A percentile compares a stretch with the other conserved stretches of the same genome.
phyloP scores from a whole-genome alignment of 352 stramenopile species.

The Globisporangium takayamanum region DNA sequence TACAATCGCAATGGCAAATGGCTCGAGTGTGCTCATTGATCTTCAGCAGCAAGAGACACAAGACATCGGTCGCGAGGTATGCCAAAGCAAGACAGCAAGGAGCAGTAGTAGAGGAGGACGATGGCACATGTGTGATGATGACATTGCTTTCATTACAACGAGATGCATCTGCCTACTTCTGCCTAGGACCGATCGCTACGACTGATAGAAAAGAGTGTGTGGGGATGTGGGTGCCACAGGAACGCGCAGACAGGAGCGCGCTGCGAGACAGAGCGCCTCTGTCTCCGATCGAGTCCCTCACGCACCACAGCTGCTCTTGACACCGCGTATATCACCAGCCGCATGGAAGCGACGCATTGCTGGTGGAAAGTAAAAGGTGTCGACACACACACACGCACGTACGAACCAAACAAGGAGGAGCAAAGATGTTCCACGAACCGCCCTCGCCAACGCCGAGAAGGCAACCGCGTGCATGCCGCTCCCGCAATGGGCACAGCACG shows the following conservation, averaged over 20 bases:
- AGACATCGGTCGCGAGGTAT: background rate
- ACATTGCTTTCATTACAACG: background rate
- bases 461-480: slow-evolving; percentile 22
- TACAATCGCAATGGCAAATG: too few species aligned
- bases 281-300: slow-evolving; percentile 22
- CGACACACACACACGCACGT: slow-evolving; percentile 12
- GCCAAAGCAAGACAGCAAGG: background rate
- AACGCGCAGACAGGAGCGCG: slow-evolving; percentile 11
- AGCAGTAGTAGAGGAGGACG: background rate
- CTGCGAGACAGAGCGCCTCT: slow-evolving; percentile 9
- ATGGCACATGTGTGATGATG: background rate
- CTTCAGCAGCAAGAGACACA: background rate
- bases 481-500: slow-evolving; percentile 42
- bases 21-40: background rate
- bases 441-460: slow-evolving; percentile 40
- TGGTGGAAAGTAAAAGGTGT: slow-evolving; percentile 74
- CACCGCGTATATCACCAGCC: slow-evolving; percentile 80
- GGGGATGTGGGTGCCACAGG: slow-evolving; percentile 33
- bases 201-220: background rate
- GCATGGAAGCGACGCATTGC: slow-evolving; percentile 28
- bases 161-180: too few species aligned
- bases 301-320: slow-evolving; percentile 47
- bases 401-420: slow-evolving; percentile 4
- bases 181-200: background rate
- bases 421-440: slow-evolving; percentile 25